Percentiles rank a stretch among this genome's conserved stretches.
These are phyloP conservation scores for Penicillium frequentans DNA, from an alignment of 2,329 filamentous ascomycete genomes.

Conservation along the genomic window DNA sequence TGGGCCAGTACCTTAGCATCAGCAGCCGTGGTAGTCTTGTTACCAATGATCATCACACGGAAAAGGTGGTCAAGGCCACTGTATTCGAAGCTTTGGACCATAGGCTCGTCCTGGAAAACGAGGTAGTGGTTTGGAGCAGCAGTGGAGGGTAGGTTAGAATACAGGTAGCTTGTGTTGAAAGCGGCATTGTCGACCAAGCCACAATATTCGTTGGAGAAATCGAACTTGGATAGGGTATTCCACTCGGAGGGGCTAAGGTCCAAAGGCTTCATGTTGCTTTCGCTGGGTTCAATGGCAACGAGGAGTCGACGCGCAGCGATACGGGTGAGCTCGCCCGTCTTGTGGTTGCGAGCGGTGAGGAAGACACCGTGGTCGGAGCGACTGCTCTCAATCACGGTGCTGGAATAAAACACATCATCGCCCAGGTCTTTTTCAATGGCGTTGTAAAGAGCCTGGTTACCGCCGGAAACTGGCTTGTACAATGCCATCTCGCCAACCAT, in stretches of 20 bases:
- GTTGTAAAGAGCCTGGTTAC: neutral
- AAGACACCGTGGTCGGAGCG: neutral
- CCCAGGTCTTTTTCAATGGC: neutral
- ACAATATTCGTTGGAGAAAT: constrained; percentile 35
- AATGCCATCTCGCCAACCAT: neutral
- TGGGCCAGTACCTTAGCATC: constrained; percentile 17
- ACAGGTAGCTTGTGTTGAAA: constrained; percentile 23
- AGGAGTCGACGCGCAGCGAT: constrained; percentile 37
- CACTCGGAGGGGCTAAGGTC: constrained; percentile 34
- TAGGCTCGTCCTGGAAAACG: constrained; percentile 16
- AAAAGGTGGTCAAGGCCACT: constrained; percentile 21
- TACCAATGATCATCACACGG: constrained; percentile 22
- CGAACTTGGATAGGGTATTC: constrained; percentile 37
- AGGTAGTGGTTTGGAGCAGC: constrained; percentile 29
- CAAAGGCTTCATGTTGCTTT: constrained; percentile 35
- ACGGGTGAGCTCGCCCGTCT: constrained; percentile 6
- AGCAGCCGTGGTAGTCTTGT: constrained; percentile 11
- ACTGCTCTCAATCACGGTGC: neutral
- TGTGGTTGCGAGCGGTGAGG: neutral
- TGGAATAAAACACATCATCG: neutral
- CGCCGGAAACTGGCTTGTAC: neutral
- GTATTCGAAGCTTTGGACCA: constrained; percentile 22
- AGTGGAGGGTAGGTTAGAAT: constrained; percentile 48
- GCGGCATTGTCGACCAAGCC: constrained; percentile 35
- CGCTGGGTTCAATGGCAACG: constrained; percentile 39